Percentiles rank a stretch among this genome's conserved stretches.
phyloP scores from a whole-genome alignment of 2,329 filamentous ascomycete species.

The Cladophialophora immunda region DNA sequence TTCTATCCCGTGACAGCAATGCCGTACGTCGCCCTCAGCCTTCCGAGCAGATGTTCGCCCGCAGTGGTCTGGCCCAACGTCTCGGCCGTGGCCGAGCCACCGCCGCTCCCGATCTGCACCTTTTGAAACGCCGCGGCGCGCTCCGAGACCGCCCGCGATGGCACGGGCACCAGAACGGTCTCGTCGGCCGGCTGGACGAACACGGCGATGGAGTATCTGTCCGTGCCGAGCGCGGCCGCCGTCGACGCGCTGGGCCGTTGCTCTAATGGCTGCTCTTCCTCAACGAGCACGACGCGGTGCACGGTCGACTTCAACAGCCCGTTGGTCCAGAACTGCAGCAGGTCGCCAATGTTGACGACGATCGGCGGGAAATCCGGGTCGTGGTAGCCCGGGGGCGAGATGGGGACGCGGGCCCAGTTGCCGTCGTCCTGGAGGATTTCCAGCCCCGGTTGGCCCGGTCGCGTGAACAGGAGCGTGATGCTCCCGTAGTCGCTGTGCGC shows the following conservation, averaged over 20 bases:
- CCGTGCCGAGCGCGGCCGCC: slow-evolving; percentile 42
- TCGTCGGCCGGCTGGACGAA: slow-evolving; percentile 70
- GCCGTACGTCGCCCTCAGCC: slow-evolving; percentile 67
- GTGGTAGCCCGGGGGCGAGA: slow-evolving; percentile 63
- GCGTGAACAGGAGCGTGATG: slow-evolving; percentile 79
- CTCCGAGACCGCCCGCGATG: slow-evolving; percentile 59
- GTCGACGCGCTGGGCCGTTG: neutral
- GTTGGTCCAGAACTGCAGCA: slow-evolving; percentile 87
- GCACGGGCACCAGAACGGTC: slow-evolving; percentile 63
- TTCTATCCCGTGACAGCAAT: slow-evolving; percentile 34
- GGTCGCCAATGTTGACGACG: slow-evolving; percentile 72
- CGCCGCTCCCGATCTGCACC: slow-evolving; percentile 51
- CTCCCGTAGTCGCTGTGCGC: slow-evolving; percentile 52
- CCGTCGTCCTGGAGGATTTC: slow-evolving; percentile 75
- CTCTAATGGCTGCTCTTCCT: slow-evolving; percentile 43
- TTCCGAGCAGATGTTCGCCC: slow-evolving; percentile 64
- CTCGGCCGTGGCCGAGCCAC: slow-evolving; percentile 46
- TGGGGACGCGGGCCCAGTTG: slow-evolving; percentile 72
- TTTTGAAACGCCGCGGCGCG: slow-evolving; percentile 38
- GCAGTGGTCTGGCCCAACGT: slow-evolving; percentile 59
- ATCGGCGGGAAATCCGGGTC: slow-evolving; percentile 67
- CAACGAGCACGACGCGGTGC: slow-evolving; percentile 81
- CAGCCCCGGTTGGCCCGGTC: slow-evolving; percentile 82
- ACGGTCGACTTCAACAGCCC: slow-evolving; percentile 86
- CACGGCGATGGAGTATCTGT: slow-evolving; percentile 67